Percentiles rank a stretch among this genome's conserved stretches.
Conservation (phyloP, 768 basidiomycete species). For the Leucosporidium yakuticum region DNA sequence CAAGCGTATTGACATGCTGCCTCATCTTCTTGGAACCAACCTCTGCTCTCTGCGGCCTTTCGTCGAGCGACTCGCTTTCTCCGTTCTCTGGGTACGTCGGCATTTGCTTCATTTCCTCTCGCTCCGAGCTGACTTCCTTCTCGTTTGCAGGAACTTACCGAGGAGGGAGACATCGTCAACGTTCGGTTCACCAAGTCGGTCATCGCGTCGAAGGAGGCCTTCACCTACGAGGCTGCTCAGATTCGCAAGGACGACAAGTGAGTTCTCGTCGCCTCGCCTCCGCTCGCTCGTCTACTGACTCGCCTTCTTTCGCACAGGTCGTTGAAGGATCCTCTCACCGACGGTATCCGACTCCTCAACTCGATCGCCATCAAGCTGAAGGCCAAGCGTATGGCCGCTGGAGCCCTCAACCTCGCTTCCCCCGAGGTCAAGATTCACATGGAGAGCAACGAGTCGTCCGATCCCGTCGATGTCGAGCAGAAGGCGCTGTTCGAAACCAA, state of each 20-base stretch:
- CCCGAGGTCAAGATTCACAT: constrained; percentile 97
- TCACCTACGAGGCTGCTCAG: constrained; percentile 96
- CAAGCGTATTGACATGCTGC: constrained; percentile 98
- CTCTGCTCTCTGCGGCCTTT: constrained; percentile 85
- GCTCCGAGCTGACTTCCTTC: not conserved
- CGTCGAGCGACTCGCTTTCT: constrained; percentile 92
- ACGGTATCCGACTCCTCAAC: constrained; percentile 83
- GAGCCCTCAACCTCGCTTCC: constrained; percentile 95
- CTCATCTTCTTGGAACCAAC: constrained; percentile 86
- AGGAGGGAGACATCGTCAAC: constrained; percentile 80
- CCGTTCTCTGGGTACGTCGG: constrained; percentile 76
- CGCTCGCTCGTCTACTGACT: not conserved
- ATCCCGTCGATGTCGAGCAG: constrained; percentile 95
- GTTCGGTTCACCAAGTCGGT: constrained; percentile 92
- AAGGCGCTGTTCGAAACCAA: constrained; percentile 90
- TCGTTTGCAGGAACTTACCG: constrained; percentile 67
- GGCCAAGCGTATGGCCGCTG: constrained; percentile 80
- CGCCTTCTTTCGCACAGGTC: constrained; percentile 49
- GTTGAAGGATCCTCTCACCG: constrained; percentile 70
- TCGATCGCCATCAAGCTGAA: constrained; percentile 75
- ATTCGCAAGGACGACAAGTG: constrained; percentile 85
- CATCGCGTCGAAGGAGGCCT: constrained; percentile 90
- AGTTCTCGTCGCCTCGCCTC: constrained; percentile 40
- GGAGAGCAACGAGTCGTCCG: constrained; percentile 84
- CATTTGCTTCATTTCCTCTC: not conserved